These are phyloP conservation scores for Alternaria sp. DNA, from an alignment of 2,329 filamentous ascomycete species.

Conservation along the genomic window DNA sequence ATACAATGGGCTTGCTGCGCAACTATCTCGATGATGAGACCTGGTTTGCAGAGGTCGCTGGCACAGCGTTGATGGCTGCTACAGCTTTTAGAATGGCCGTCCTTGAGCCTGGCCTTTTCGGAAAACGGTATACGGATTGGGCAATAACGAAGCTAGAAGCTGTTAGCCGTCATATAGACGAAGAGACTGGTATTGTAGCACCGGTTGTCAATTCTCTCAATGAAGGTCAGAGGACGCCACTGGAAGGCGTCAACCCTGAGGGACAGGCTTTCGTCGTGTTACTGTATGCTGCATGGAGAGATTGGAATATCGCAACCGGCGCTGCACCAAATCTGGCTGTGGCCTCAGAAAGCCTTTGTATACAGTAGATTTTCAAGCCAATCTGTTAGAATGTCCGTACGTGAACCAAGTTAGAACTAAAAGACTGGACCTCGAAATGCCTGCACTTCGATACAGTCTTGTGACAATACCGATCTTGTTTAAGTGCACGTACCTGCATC, in stretches of 20 bases:
- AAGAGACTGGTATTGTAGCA: conserved; percentile 48
- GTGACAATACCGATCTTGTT: background rate
- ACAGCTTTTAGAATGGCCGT: conserved; percentile 58
- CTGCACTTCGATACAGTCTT: background rate
- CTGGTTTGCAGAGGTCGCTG: conserved; percentile 61
- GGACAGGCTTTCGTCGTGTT: conserved; percentile 57
- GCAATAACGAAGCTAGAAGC: conserved; percentile 53
- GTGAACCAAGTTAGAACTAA: background rate
- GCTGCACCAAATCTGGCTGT: background rate
- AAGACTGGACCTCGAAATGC: background rate
- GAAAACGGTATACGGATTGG: conserved; percentile 52
- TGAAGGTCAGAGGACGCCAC: conserved; percentile 43
- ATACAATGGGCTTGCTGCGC: conserved; percentile 53
- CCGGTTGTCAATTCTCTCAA: conserved; percentile 57
- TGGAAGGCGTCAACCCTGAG: conserved; percentile 50
- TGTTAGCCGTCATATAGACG: conserved; percentile 49
- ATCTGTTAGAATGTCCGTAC: background rate
- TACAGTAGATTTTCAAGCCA: background rate
- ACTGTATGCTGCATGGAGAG: conserved; percentile 55
- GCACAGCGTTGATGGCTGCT: conserved; percentile 58
- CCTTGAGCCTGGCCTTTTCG: conserved; percentile 52
- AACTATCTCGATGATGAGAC: conserved; percentile 58
- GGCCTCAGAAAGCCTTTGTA: background rate
- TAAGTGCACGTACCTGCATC: background rate
- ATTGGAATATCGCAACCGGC: conserved; percentile 35